Percentiles rank a stretch among this genome's conserved stretches.
Evolutionary conservation across 768 basidiomycete species (phyloP).

Genomic region (Cantharellus cinnabarinus): DNA sequence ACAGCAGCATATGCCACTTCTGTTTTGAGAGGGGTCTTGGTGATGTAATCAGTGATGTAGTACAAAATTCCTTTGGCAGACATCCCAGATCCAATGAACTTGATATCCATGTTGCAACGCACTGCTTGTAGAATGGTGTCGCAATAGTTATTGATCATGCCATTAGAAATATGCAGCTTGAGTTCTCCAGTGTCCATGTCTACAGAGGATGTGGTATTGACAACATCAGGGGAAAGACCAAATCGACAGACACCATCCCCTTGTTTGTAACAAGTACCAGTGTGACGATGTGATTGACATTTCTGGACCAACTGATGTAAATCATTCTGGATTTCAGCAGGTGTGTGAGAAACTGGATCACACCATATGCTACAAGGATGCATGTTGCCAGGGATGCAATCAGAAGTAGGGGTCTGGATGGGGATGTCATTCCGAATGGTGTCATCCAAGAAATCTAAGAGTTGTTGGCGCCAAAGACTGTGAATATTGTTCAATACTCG

Average conservation of each 20-base stretch:
- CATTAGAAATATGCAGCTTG: slow-evolving; percentile 17
- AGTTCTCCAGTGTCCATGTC: slow-evolving; percentile 12
- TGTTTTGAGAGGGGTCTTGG: slow-evolving; percentile 24
- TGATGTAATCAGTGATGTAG: slow-evolving; percentile 31
- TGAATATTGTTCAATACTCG: background rate
- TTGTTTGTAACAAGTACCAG: slow-evolving; percentile 22
- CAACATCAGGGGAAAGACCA: slow-evolving; percentile 11
- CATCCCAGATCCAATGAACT: slow-evolving; percentile 25
- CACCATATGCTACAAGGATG: background rate
- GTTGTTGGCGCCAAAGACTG: background rate
- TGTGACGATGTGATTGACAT: slow-evolving; percentile 11
- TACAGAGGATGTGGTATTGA: slow-evolving; percentile 8
- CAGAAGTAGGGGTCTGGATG: background rate
- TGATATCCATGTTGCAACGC: slow-evolving; percentile 29
- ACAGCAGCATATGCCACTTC: slow-evolving; percentile 24
- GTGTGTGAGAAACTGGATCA: background rate
- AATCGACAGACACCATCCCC: slow-evolving; percentile 18
- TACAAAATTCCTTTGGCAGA: slow-evolving; percentile 24
- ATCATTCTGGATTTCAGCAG: background rate
- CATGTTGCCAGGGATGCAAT: background rate
- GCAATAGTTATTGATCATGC: slow-evolving; percentile 27
- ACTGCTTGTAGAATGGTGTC: slow-evolving; percentile 19
- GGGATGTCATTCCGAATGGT: background rate
- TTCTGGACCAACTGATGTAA: background rate
- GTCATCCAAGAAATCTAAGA: background rate